These are phyloP conservation scores for Sphagnum tenellum DNA, from an alignment of 225 moss, liverwort and hornwort species.

Conservation along the genomic window DNA sequence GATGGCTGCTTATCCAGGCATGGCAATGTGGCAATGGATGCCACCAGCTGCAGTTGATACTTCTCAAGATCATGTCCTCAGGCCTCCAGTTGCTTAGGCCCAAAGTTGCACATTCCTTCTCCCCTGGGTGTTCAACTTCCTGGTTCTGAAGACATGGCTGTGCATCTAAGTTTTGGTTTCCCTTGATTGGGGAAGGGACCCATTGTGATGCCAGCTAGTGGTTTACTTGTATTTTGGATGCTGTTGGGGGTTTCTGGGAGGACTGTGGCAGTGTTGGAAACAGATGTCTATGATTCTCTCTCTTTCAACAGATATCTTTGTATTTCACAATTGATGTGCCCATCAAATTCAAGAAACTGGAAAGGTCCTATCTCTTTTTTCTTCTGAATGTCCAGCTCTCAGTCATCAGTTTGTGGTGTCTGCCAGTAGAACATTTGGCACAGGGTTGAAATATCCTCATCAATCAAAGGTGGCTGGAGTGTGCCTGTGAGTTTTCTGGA, in stretches of 20 bases:
- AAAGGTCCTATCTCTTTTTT: constrained; percentile 7
- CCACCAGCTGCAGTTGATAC: constrained; percentile 74
- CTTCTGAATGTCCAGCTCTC: constrained; percentile 18
- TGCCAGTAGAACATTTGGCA: background rate
- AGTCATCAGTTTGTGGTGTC: constrained; percentile 1
- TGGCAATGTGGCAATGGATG: constrained; percentile 99
- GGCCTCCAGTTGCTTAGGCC: constrained; percentile 76
- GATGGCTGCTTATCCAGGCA: constrained; percentile 62
- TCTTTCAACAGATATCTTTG: constrained; percentile 22
- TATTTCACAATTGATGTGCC: constrained; percentile 18
- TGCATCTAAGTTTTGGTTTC: constrained; percentile 18
- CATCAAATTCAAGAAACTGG: constrained; percentile 10
- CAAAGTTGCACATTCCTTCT: constrained; percentile 3
- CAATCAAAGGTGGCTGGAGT: too few species aligned
- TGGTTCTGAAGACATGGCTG: constrained; percentile 9
- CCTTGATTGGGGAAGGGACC: background rate
- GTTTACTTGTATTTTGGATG: constrained; percentile 20
- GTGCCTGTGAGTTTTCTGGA: too few species aligned
- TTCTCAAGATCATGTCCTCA: constrained; percentile 87
- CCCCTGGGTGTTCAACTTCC: constrained; percentile 10
- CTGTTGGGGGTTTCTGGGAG: constrained; percentile 7
- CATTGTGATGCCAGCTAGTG: constrained; percentile 2
- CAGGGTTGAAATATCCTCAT: too few species aligned
- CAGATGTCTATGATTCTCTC: background rate
- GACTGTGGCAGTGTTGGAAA: background rate